phyloP scores from a whole-genome alignment of 495 filamentous ascomycete genomes.

The Neurospora sp. region DNA sequence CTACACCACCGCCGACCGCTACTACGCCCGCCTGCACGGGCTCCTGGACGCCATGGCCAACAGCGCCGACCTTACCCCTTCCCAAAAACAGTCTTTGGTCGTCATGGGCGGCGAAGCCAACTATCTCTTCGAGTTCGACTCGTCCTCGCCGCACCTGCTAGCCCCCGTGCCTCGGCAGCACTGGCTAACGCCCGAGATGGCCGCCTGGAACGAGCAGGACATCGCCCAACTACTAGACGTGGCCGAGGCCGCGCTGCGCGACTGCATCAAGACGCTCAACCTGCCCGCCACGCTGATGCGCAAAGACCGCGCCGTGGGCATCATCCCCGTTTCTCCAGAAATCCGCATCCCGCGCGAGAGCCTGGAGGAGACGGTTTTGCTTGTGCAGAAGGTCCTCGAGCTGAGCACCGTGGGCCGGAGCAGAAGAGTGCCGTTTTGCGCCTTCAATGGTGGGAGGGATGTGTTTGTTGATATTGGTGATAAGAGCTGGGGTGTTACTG shows the following conservation, averaged over 20 bases:
- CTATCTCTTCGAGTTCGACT: constrained; percentile 71
- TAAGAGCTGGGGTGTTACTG: constrained; percentile 87
- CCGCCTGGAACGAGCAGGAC: constrained; percentile 66
- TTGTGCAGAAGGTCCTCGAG: constrained; percentile 84
- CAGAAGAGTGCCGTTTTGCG: constrained; percentile 75
- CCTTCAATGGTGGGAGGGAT: constrained; percentile 95
- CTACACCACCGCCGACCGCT: constrained; percentile 75
- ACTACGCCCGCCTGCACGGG: constrained; percentile 75
- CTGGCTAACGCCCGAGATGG: constrained; percentile 87
- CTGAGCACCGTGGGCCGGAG: constrained; percentile 45
- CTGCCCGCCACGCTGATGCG: constrained; percentile 69
- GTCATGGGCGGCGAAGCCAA: constrained; percentile 84
- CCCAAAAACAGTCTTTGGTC: constrained; percentile 65
- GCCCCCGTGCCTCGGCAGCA: constrained; percentile 52
- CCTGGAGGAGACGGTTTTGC: constrained; percentile 90
- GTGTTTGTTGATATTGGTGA: constrained; percentile 99
- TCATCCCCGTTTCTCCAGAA: constrained; percentile 51
- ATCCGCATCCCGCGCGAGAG: constrained; percentile 73
- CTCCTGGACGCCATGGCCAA: constrained; percentile 71
- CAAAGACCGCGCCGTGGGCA: constrained; percentile 90
- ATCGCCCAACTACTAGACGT: constrained; percentile 73
- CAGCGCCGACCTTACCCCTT: constrained; percentile 43
- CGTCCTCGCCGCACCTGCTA: constrained; percentile 41
- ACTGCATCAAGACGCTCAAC: constrained; percentile 65
- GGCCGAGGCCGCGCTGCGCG: constrained; percentile 69